Evolutionary conservation across 306 rosid genomes (phyloP).

Genomic region (Datisca glomerata): DNA sequence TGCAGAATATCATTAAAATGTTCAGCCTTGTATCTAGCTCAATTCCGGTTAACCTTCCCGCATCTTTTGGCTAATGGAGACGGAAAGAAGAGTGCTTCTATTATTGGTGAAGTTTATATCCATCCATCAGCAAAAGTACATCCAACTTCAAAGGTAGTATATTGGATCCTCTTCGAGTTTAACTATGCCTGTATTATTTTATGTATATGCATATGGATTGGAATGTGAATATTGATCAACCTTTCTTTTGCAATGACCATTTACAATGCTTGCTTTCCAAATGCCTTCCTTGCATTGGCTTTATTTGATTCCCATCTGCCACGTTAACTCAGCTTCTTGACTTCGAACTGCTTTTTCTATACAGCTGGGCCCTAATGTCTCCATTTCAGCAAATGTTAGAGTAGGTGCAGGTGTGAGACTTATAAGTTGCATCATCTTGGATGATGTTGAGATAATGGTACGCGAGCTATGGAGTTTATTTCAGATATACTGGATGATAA

Average conservation of each 20-base stretch:
- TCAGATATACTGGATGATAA: neutral
- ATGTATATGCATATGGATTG: too few relatives aligned
- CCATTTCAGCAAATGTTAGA: constrained; percentile 93
- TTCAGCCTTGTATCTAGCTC: constrained; percentile 81
- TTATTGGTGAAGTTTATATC: constrained; percentile 69
- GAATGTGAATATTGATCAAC: too few relatives aligned
- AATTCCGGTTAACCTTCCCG: constrained; percentile 58
- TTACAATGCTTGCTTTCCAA: too few relatives aligned
- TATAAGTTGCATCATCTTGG: constrained; percentile 74
- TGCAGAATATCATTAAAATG: constrained; percentile 93
- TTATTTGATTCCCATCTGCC: too few relatives aligned
- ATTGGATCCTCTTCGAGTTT: constrained; percentile 1
- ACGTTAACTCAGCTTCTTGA: neutral
- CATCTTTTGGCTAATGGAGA: constrained; percentile 74
- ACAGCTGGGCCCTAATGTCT: constrained; percentile 91
- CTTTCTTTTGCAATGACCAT: too few relatives aligned
- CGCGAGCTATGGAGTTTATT: constrained; percentile 3
- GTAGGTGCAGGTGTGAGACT: constrained; percentile 91
- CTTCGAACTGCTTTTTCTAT: neutral
- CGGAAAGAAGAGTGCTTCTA: constrained; percentile 52
- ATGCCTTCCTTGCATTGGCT: too few relatives aligned
- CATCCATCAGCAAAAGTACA: constrained; percentile 97
- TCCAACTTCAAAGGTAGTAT: constrained; percentile 72
- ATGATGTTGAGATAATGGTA: constrained; percentile 85
- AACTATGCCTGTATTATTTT: too few relatives aligned